Evolutionary conservation across 1,284 basidiomycete genomes (phyloP), one percentile per base, ranked within the genome.

Genomic region (Porodaedalea pini): DNA sequence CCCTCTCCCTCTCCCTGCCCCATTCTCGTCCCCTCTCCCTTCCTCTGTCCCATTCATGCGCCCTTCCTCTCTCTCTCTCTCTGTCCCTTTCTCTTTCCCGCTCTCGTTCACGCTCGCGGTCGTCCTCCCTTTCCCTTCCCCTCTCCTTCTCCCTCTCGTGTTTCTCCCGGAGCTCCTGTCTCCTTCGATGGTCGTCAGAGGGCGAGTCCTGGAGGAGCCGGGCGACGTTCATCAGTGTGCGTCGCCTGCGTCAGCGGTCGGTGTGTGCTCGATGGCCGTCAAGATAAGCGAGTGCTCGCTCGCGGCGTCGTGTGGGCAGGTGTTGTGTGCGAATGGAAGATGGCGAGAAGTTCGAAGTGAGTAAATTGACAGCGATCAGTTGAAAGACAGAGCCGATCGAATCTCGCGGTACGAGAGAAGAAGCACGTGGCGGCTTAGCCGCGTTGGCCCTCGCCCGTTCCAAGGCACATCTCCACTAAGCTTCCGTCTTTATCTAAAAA

Each of bases 191-290:
- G 58, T 61, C 53, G 31, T 78, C 83, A 0, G 85, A 85, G 43
- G 86, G 86, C 0, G 85, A 82, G 69, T 85, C 84, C 65, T 86
- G 83, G 32, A 89, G 73, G 57, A 89, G 79, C 63, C 76, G 80
- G 41, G 82, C 82, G 64, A 89, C 83, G 72, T 89, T 86, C 87
- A 89, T 88, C 43, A 54, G 58, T 50, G 40, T 41, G n/a, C 0
- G 1, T 15, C 5, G 21, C 11, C 10, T 29, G 25, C 25, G 13
- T 19, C 6, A 17, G n/a, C 40, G 19, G 36, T n/a, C n/a, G 4
- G n/a, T 13, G 2, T 13, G 36, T 13, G 0, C 4, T 10, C 36
- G n/a, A 37, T 13, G 36, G 36, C 36, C 3, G n/a, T n/a, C n/a
- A n/a, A n/a, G n/a, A n/a, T n/a, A 37, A n/a, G 3, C 36, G 34